These are phyloP conservation scores for Escovopsis sp. DNA, from an alignment of 2,329 filamentous ascomycete genomes.

Conservation along the genomic window DNA sequence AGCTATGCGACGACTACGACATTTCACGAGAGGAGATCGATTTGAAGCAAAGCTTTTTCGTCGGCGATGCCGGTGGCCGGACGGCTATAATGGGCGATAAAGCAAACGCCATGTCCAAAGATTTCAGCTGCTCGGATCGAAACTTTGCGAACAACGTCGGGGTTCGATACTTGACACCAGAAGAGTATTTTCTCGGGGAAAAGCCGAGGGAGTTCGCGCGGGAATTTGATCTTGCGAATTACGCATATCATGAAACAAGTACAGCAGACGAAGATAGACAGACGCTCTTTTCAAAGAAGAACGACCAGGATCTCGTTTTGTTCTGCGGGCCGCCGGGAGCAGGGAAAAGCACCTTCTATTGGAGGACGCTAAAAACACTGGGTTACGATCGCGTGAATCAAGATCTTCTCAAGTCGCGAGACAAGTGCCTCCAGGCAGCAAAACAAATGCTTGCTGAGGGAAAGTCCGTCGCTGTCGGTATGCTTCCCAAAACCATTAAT, in stretches of 20 bases:
- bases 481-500: slow-evolving; percentile 15
- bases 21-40: slow-evolving; percentile 48
- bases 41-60: slow-evolving; percentile 58
- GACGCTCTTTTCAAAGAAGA: slow-evolving; percentile 41
- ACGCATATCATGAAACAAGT: slow-evolving; percentile 24
- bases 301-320: slow-evolving; percentile 60
- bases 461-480: slow-evolving; percentile 64
- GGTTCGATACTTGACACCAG: slow-evolving; percentile 69
- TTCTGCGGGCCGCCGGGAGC: slow-evolving; percentile 82
- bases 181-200: slow-evolving; percentile 75
- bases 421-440: slow-evolving; percentile 60
- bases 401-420: slow-evolving; percentile 63
- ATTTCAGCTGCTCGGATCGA: slow-evolving; percentile 53
- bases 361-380: slow-evolving; percentile 59
- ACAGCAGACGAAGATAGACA: slow-evolving; percentile 10
- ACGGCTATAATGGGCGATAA: slow-evolving; percentile 21
- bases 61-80: slow-evolving; percentile 71
- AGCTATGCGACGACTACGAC: slow-evolving; percentile 42
- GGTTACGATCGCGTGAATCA: slow-evolving; percentile 83
- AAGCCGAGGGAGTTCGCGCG: slow-evolving; percentile 49
- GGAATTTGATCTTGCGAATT: slow-evolving; percentile 54
- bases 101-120: slow-evolving; percentile 25
- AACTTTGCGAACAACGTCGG: slow-evolving; percentile 80
- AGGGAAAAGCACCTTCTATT: slow-evolving; percentile 87
- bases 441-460: slow-evolving; percentile 48